phyloP scores from a whole-genome alignment of 176 grass and related monocot genomes.

The Zea mays region DNA sequence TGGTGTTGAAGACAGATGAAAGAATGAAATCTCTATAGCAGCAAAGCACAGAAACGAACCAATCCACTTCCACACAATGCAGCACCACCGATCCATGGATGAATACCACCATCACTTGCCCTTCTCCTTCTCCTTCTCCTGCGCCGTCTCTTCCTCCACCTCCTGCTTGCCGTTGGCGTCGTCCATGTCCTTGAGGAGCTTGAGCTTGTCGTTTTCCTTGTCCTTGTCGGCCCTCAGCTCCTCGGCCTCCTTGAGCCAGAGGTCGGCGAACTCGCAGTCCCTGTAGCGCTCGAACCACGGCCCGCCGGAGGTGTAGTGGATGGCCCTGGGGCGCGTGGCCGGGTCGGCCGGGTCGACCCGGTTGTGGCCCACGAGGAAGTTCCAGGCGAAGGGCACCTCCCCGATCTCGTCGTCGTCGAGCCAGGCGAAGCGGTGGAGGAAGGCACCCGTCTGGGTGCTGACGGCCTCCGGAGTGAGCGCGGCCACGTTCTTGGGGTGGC shows the following conservation, averaged over 20 bases:
- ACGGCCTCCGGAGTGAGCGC: conserved; percentile 75
- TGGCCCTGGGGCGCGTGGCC: conserved; percentile 30
- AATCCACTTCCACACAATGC: conserved; percentile 30
- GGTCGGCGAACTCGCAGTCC: conserved; percentile 79
- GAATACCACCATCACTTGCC: conserved; percentile 9
- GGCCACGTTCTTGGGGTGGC: conserved; percentile 75
- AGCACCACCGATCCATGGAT: neutral
- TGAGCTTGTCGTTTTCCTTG: conserved; percentile 22
- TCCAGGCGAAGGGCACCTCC: conserved; percentile 79
- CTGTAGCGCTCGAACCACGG: conserved; percentile 84
- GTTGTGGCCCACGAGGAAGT: conserved; percentile 95
- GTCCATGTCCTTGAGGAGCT: neutral
- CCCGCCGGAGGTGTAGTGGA: conserved; percentile 50
- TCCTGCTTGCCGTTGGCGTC: neutral
- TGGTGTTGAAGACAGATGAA: conserved; percentile 6
- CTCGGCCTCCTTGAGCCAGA: conserved; percentile 65
- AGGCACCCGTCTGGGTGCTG: conserved; percentile 60
- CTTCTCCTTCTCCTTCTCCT: conserved; percentile 1
- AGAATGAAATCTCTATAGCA: neutral
- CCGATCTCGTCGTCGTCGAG: conserved; percentile 85
- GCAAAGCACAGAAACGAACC: conserved; percentile 12
- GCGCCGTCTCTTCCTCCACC: neutral
- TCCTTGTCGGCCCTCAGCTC: conserved; percentile 57
- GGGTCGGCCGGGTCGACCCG: conserved; percentile 52
- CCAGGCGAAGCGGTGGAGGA: conserved; percentile 85